These are phyloP conservation scores for Colletotrichum filicis DNA, from an alignment of 2,329 filamentous ascomycete species.

Conservation along the genomic window DNA sequence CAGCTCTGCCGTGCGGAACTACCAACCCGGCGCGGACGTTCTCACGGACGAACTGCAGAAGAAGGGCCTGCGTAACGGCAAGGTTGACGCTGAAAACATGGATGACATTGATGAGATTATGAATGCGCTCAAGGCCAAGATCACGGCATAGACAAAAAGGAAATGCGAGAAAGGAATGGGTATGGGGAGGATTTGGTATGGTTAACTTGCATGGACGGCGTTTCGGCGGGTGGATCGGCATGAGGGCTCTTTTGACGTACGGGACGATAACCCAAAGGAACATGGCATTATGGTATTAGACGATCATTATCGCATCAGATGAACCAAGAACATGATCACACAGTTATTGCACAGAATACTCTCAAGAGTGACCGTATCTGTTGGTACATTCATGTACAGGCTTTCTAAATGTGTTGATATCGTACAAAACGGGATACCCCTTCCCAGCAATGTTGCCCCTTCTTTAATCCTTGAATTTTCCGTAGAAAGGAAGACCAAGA, in stretches of 20 bases:
- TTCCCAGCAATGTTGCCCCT: not conserved
- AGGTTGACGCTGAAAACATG: slow-evolving; percentile 89
- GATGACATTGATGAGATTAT: slow-evolving; percentile 83
- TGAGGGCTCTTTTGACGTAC: slow-evolving; percentile 10
- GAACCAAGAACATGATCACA: not conserved
- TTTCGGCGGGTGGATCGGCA: slow-evolving; percentile 41
- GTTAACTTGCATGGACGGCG: slow-evolving; percentile 48
- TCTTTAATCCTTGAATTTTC: slow-evolving; percentile 66
- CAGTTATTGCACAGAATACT: not conserved
- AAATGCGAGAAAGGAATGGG: slow-evolving; percentile 7
- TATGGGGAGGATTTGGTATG: slow-evolving; percentile 9
- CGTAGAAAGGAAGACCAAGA: slow-evolving; percentile 76
- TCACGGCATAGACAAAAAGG: slow-evolving; percentile 36
- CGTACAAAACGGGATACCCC: slow-evolving; percentile 20
- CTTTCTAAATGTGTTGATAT: slow-evolving; percentile 30
- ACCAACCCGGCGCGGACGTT: slow-evolving; percentile 82
- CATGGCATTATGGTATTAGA: slow-evolving; percentile 13
- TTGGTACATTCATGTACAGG: slow-evolving; percentile 35
- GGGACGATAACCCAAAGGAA: slow-evolving; percentile 19
- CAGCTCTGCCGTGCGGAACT: slow-evolving; percentile 88
- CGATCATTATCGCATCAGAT: not conserved
- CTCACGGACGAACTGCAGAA: slow-evolving; percentile 71
- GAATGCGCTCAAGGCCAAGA: slow-evolving; percentile 65
- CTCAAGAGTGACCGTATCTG: slow-evolving; percentile 25
- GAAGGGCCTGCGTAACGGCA: slow-evolving; percentile 64